These are phyloP conservation scores for Lactarius vividus DNA, from an alignment of 768 basidiomycete species.

Conservation along the genomic window DNA sequence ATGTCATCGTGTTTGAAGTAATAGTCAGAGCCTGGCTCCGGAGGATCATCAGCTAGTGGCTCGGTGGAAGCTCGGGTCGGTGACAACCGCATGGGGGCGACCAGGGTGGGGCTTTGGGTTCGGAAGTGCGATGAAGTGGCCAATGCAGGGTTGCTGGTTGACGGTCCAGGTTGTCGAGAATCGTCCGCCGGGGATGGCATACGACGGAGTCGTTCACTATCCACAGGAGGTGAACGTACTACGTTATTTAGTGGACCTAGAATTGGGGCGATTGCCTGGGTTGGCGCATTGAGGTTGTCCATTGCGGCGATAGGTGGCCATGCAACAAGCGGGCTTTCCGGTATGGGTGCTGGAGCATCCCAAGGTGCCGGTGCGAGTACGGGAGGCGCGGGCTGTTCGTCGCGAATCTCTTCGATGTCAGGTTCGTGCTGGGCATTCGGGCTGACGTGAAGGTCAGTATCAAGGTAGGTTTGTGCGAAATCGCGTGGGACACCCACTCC, in stretches of 20 bases:
- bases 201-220: not conserved
- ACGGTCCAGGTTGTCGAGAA: not conserved
- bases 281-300: not conserved
- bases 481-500: slow-evolving; percentile 45
- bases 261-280: not conserved
- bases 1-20: slow-evolving; percentile 38
- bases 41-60: slow-evolving; percentile 19
- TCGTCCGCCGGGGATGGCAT: not conserved
- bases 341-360: not conserved
- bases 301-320: not conserved
- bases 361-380: slow-evolving; percentile 1
- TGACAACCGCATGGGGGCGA: slow-evolving; percentile 10
- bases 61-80: slow-evolving; percentile 18
- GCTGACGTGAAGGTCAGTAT: slow-evolving; percentile 14
- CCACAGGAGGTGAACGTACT: not conserved
- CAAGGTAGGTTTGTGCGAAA: not conserved
- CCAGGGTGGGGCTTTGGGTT: not conserved
- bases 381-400: slow-evolving; percentile 4
- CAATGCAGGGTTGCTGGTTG: not conserved
- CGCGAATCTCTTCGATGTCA: slow-evolving; percentile 2
- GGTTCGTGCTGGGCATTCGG: slow-evolving; percentile 14
- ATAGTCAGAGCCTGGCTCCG: slow-evolving; percentile 32
- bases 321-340: not conserved
- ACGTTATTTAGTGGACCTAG: not conserved
- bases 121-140: slow-evolving; percentile 14